A percentile compares a stretch with the other conserved stretches of the same genome.
These are phyloP conservation scores for Mycosarcoma maydis DNA, from an alignment of 1,284 basidiomycete genomes.

Conservation along the genomic window DNA sequence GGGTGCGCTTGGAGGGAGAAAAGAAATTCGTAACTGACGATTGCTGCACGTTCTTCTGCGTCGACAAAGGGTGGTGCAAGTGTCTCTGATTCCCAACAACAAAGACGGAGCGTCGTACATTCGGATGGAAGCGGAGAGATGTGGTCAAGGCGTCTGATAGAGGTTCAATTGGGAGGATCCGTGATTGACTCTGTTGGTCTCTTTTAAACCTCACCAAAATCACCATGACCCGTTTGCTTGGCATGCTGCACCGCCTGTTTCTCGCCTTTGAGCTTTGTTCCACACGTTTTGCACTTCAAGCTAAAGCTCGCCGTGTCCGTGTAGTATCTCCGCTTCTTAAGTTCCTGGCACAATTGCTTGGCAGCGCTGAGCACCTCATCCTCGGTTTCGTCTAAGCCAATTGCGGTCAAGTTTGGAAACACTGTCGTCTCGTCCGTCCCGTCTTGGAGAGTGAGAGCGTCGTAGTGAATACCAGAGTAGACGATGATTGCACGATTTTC, in stretches of 20 bases:
- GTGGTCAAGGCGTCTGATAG: too few species aligned
- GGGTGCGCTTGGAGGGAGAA: too few species aligned
- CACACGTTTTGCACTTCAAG: slow-evolving; percentile 47
- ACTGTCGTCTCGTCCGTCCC: slow-evolving; percentile 24
- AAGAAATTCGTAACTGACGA: too few species aligned
- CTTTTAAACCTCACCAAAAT: slow-evolving; percentile 39
- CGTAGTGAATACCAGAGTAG: slow-evolving; percentile 59
- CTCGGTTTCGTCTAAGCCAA: slow-evolving; percentile 9
- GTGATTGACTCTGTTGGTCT: too few species aligned
- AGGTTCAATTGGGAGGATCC: background rate
- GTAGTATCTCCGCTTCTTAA: slow-evolving; percentile 46
- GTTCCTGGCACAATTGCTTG: slow-evolving; percentile 21
- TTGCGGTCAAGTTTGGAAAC: slow-evolving; percentile 25
- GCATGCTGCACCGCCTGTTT: slow-evolving; percentile 54
- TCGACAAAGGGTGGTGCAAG: too few species aligned
- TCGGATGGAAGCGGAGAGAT: too few species aligned
- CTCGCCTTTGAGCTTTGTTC: slow-evolving; percentile 39
- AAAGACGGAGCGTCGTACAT: too few species aligned
- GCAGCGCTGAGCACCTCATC: slow-evolving; percentile 38
- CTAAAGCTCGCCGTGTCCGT: slow-evolving; percentile 52
- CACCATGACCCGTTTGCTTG: slow-evolving; percentile 49
- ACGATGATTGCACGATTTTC: slow-evolving; percentile 34
- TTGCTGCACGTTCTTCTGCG: too few species aligned
- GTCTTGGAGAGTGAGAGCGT: slow-evolving; percentile 37
- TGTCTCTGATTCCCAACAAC: too few species aligned